Conservation (phyloP, 2,329 filamentous ascomycete species). For the Leptographium flavum region DNA sequence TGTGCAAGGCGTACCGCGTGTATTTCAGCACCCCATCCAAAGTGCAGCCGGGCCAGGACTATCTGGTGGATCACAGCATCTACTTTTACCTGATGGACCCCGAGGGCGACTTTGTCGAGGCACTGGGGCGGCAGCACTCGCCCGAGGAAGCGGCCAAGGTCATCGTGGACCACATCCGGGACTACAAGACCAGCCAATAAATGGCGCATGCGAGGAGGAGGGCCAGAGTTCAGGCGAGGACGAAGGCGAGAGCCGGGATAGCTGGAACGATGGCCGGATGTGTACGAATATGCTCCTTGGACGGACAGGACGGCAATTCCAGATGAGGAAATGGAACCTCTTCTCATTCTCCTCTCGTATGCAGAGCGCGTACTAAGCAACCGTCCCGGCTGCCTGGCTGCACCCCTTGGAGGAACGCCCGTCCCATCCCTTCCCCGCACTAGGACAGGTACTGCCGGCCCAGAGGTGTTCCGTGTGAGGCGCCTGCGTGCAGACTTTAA, state of each 20-base stretch:
- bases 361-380: too few relatives aligned
- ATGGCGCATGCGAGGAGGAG: neutral
- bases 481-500: too few relatives aligned
- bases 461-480: neutral
- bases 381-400: too few relatives aligned
- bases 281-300: too few relatives aligned
- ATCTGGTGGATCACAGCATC: constrained; percentile 95
- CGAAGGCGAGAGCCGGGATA: too few relatives aligned
- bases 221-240: too few relatives aligned
- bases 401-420: neutral
- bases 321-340: neutral
- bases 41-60: constrained; percentile 88
- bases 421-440: neutral
- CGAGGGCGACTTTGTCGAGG: constrained; percentile 95
- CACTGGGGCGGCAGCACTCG: constrained; percentile 85
- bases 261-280: neutral
- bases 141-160: constrained; percentile 72
- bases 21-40: constrained; percentile 90
- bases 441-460: neutral
- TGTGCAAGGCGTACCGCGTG: constrained; percentile 91
- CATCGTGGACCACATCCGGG: constrained; percentile 72
- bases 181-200: constrained; percentile 24
- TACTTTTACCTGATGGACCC: constrained; percentile 99
- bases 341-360: too few relatives aligned
- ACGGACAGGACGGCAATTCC: too few relatives aligned